Conservation (phyloP, 305 asterid species). For the Fraxinus paxiana region DNA sequence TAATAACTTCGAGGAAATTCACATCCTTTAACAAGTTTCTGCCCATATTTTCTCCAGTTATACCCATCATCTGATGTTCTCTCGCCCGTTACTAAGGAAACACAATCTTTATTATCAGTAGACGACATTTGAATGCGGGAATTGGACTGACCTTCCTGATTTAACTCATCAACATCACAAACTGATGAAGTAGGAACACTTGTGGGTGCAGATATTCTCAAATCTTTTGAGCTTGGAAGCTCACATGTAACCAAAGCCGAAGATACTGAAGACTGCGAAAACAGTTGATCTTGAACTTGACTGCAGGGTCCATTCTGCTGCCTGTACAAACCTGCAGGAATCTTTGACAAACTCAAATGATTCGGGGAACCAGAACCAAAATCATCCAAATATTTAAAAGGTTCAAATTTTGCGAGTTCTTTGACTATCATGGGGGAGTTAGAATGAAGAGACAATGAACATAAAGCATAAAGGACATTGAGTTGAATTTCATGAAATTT, state of each 20-base stretch:
- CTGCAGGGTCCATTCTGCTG: slow-evolving; percentile 35
- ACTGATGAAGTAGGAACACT: slow-evolving; percentile 35
- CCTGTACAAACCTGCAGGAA: slow-evolving; percentile 48
- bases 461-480: background rate
- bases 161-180: slow-evolving; percentile 39
- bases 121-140: slow-evolving; percentile 40
- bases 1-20: slow-evolving; percentile 96
- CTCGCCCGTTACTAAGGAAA: slow-evolving; percentile 51
- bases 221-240: slow-evolving; percentile 21
- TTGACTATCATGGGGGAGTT: background rate
- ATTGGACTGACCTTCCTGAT: slow-evolving; percentile 42
- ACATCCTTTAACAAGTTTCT: slow-evolving; percentile 96
- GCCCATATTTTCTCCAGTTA: slow-evolving; percentile 99
- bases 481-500: slow-evolving; percentile 14
- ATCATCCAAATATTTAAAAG: slow-evolving; percentile 5
- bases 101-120: slow-evolving; percentile 55
- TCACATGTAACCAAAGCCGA: slow-evolving; percentile 39
- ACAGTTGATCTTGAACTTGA: slow-evolving; percentile 48
- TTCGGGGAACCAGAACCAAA: slow-evolving; percentile 16
- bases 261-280: slow-evolving; percentile 42
- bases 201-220: slow-evolving; percentile 33
- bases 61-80: slow-evolving; percentile 93
- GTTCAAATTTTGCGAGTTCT: slow-evolving; percentile 1
- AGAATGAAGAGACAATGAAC: background rate
- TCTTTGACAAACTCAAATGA: slow-evolving; percentile 37